Conservation (phyloP, 129 eudicot species). For the Cynara cardunculus region DNA sequence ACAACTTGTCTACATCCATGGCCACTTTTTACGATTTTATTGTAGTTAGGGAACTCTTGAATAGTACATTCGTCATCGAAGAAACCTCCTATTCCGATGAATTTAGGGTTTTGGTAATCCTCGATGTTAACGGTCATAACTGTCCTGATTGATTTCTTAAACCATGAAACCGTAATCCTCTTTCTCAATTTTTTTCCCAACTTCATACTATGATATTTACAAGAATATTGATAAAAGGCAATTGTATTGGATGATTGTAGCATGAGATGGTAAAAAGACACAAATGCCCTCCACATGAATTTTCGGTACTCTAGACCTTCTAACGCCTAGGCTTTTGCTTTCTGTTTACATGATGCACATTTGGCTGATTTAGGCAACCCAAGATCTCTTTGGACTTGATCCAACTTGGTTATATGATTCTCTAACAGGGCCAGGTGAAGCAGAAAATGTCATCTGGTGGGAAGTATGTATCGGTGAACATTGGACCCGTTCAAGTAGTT, state of each 20-base stretch:
- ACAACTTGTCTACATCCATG: too few relatives aligned
- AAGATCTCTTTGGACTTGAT: not conserved
- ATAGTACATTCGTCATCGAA: too few relatives aligned
- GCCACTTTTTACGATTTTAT: too few relatives aligned
- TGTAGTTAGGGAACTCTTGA: too few relatives aligned
- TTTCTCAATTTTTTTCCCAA: too few relatives aligned
- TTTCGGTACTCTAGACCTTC: not conserved
- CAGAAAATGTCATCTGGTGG: slow-evolving; percentile 92
- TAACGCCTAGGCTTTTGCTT: not conserved
- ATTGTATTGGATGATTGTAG: not conserved
- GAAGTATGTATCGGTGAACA: slow-evolving; percentile 88
- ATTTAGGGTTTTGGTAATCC: too few relatives aligned
- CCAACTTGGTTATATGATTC: not conserved
- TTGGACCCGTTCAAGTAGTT: slow-evolving; percentile 90
- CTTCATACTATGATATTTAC: not conserved
- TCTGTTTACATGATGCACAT: not conserved
- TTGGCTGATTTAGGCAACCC: not conserved
- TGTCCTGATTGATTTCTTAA: too few relatives aligned
- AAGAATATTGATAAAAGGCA: slow-evolving; percentile 1
- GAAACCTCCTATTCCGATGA: too few relatives aligned
- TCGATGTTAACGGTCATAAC: too few relatives aligned
- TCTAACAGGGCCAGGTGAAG: slow-evolving; percentile 78
- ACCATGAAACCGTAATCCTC: too few relatives aligned
- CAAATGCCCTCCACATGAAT: not conserved
- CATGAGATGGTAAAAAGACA: not conserved